Conservation (phyloP, 805 yeast species). For the Citeromyces matritensis region DNA sequence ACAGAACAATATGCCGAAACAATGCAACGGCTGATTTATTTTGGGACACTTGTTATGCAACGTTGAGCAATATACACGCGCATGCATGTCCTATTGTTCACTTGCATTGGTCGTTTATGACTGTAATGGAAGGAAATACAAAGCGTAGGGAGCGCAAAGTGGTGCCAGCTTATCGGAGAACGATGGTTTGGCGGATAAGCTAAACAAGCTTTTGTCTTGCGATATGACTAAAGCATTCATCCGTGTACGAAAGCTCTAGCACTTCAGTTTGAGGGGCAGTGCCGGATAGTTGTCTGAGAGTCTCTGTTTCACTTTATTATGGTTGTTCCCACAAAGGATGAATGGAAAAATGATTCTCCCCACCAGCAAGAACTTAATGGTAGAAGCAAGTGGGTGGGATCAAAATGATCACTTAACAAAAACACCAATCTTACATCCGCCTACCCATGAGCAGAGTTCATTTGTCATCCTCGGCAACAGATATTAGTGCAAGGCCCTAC, state of each 20-base stretch:
- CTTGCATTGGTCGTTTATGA: no score
- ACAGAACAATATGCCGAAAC: no score
- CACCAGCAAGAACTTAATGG: background rate
- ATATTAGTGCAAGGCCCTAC: slow-evolving; percentile 59
- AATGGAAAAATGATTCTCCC: slow-evolving; percentile 15
- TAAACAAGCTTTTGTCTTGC: slow-evolving; percentile 53
- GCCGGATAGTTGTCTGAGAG: slow-evolving; percentile 79
- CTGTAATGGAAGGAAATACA: no score
- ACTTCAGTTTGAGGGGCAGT: slow-evolving; percentile 37
- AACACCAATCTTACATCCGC: slow-evolving; percentile 48
- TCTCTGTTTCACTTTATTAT: slow-evolving; percentile 58
- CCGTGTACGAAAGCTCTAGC: slow-evolving; percentile 40
- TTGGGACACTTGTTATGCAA: no score
- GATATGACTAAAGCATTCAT: slow-evolving; percentile 72
- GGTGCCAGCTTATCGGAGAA: slow-evolving; percentile 9
- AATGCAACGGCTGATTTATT: no score
- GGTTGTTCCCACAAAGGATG: slow-evolving; percentile 28
- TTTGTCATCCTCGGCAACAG: slow-evolving; percentile 72
- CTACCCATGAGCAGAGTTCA: slow-evolving; percentile 17
- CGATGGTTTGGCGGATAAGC: slow-evolving; percentile 12
- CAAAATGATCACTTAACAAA: slow-evolving; percentile 48
- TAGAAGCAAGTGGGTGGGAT: slow-evolving; percentile 41
- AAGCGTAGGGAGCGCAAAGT: no score
- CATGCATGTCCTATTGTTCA: no score
- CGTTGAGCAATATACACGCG: no score